Evolutionary conservation across 371 early-diverging fungal species (phyloP).

Genomic region (Mucor plumbeus): DNA sequence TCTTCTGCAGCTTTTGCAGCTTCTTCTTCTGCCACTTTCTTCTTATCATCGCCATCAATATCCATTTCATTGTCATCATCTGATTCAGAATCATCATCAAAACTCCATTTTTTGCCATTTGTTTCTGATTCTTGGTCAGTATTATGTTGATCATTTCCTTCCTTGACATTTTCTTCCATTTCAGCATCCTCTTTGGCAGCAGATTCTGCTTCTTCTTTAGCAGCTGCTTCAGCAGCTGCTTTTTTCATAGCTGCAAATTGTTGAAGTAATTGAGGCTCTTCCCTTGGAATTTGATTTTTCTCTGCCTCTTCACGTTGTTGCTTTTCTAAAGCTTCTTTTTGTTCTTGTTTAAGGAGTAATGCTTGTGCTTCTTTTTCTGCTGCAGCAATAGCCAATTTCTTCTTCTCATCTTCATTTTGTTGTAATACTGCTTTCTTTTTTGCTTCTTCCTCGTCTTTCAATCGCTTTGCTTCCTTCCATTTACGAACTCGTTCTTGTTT

Average conservation of each 20-base stretch:
- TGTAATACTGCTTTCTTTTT: constrained; percentile 28
- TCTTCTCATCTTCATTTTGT: constrained; percentile 16
- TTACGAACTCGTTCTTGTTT: constrained; percentile 75
- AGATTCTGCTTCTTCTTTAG: constrained; percentile 21
- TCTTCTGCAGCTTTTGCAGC: constrained; percentile 13
- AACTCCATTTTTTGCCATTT: constrained; percentile 34
- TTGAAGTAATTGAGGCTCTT: constrained; percentile 29
- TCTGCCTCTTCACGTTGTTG: constrained; percentile 35
- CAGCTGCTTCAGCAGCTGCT: constrained; percentile 29
- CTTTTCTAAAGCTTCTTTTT: constrained; percentile 20
- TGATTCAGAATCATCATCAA: constrained; percentile 30
- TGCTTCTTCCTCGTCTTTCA: constrained; percentile 39
- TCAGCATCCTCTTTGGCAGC: constrained; percentile 20
- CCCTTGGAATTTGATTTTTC: constrained; percentile 47
- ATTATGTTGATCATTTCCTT: constrained; percentile 8
- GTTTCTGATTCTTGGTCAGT: constrained; percentile 9
- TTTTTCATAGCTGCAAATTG: constrained; percentile 38
- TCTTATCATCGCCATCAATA: constrained; percentile 16
- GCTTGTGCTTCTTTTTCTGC: constrained; percentile 22
- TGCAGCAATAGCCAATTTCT: constrained; percentile 21
- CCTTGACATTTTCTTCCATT: constrained; percentile 29
- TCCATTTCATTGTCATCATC: constrained; percentile 29
- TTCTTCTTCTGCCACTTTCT: constrained; percentile 17
- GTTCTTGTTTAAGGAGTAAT: constrained; percentile 22
- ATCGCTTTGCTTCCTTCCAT: constrained; percentile 68